Evolutionary conservation across 2,329 filamentous ascomycete genomes (phyloP), one percentile per base, ranked within the genome.

Genomic region (Claviceps purpurea): DNA sequence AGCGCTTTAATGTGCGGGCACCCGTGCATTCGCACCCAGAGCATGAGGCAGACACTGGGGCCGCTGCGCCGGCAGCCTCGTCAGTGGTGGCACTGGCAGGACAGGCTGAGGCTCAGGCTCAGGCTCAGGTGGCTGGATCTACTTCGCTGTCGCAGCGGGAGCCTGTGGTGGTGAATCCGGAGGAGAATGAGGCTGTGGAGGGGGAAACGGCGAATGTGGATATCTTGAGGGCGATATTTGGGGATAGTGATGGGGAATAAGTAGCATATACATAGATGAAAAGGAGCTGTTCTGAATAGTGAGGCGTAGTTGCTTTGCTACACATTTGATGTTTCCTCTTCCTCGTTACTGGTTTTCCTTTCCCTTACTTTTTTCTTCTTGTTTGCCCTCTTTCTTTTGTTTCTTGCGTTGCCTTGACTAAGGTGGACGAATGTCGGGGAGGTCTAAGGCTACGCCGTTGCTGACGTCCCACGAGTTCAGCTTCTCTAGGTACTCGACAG

Each of bases 141-240:
- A 38, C n/a, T 4, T 20, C 43, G 26, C 4, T 37, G 11, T n/a
- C 13, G 14, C 22, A 11, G 42, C 51, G 47, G 34, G 18, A 52
- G 37, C 16, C 42, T 5, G 49, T 41, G 8, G 65, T 70, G 38
- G 75, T 93, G 24, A 79, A 95, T 64, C 77, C 82, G 0, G 85
- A 88, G 56, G 78, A 74, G 57, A 95, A 95, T 43, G 64, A 69
- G 42, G 67, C 67, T 10, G 61, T 95, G 10, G 87, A 94, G 62
- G 83, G 78, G 0, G 74, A 82, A 60, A 77, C 81, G 51, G 87
- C 89, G 1, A 82, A 85, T 16, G 87, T 90, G 48, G 87, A 86
- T 44, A 83, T 96, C 0, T 89, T 96, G 60, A 87, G 81, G 59
- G 87, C 89, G n/a, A 89, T 97, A 34, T 97, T 97, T 76, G 91